Evolutionary conservation across 768 basidiomycete genomes (phyloP).

Genomic region (Infundibulicybe gibba): DNA sequence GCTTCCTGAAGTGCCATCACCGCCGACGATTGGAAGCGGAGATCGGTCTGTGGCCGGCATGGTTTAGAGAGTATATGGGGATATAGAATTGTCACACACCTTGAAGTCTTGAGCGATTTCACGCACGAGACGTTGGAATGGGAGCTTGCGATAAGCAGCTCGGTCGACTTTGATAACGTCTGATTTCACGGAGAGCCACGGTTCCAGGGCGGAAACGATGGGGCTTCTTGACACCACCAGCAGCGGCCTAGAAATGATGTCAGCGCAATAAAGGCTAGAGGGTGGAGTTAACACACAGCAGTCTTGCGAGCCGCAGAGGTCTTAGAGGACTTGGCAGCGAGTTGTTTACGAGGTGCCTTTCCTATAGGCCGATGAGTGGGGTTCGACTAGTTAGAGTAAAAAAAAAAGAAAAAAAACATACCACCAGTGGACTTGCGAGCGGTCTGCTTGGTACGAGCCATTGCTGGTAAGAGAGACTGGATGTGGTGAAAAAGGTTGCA

Average conservation of each 20-base stretch:
- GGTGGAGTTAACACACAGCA: conserved; percentile 42
- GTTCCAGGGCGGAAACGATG: conserved; percentile 89
- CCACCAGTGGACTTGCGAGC: conserved; percentile 87
- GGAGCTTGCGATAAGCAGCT: conserved; percentile 91
- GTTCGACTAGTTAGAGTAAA: too few relatives aligned
- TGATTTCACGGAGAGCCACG: conserved; percentile 91
- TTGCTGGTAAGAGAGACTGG: conserved; percentile 26
- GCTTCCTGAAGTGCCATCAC: conserved; percentile 92
- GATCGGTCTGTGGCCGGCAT: conserved; percentile 61
- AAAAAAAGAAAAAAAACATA: conserved; percentile 25
- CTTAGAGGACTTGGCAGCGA: conserved; percentile 60
- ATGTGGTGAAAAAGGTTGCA: conserved; percentile 3
- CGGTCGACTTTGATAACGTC: conserved; percentile 92
- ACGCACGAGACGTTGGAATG: conserved; percentile 92
- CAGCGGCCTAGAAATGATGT: conserved; percentile 51
- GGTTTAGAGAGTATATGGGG: not conserved
- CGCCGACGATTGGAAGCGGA: conserved; percentile 94
- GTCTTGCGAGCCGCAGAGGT: conserved; percentile 39
- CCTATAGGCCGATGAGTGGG: conserved; percentile 22
- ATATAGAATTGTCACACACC: conserved; percentile 33
- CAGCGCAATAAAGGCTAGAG: conserved; percentile 28
- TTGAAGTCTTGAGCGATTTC: conserved; percentile 98
- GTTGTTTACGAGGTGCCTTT: conserved; percentile 83
- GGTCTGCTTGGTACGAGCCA: conserved; percentile 85
- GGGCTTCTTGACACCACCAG: conserved; percentile 96